A percentile compares a stretch with the other conserved stretches of the same genome.
phyloP scores from a whole-genome alignment of 2,329 filamentous ascomycete genomes.

The Helotiales sp. region DNA sequence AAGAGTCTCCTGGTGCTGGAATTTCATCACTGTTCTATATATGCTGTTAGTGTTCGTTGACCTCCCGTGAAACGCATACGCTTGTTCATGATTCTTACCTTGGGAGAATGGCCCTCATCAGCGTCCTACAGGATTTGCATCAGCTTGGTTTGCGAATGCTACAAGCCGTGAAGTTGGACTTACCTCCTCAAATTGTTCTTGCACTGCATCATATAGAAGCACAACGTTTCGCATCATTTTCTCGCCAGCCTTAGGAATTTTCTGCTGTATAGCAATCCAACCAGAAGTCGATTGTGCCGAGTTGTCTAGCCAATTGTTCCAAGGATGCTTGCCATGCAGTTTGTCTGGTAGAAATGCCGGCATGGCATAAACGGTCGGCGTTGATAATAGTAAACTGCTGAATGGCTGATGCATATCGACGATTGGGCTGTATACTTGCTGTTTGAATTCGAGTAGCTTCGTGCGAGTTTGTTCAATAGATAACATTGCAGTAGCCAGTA shows the following conservation, averaged over 20 bases:
- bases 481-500: background rate
- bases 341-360: background rate
- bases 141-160: background rate
- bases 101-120: background rate
- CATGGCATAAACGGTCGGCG: background rate
- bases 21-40: background rate
- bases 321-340: background rate
- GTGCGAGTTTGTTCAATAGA: background rate
- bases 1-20: background rate
- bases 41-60: background rate
- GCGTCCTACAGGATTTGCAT: background rate
- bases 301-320: conserved; percentile 1
- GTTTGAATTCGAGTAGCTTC: background rate
- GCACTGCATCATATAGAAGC: background rate
- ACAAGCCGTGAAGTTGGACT: background rate
- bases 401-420: background rate
- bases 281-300: background rate
- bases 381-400: background rate
- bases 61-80: background rate
- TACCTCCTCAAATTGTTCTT: conserved; percentile 3
- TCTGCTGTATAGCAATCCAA: conserved; percentile 3
- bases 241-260: background rate
- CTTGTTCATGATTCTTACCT: background rate
- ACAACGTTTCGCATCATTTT: background rate
- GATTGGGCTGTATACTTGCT: background rate